These are phyloP conservation scores for Saxophila tyrrhenica DNA, from an alignment of 495 filamentous ascomycete species.

Conservation along the genomic window DNA sequence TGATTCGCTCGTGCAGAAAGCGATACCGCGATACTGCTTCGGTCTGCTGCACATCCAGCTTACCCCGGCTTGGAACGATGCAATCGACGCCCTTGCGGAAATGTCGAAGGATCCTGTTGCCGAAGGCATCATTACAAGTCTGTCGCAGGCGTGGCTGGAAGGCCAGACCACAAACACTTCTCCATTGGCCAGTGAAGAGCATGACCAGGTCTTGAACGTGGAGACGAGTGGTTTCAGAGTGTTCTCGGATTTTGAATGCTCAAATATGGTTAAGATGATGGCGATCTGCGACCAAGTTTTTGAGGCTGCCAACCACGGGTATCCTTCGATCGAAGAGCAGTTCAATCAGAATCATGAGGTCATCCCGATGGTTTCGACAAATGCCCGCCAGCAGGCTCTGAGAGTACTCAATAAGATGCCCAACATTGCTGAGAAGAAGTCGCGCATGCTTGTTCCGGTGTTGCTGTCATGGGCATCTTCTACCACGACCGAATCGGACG, in stretches of 20 bases:
- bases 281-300: slow-evolving; percentile 17
- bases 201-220: neutral
- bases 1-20: slow-evolving; percentile 52
- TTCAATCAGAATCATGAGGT: slow-evolving; percentile 39
- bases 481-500: slow-evolving; percentile 26
- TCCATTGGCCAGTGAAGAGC: slow-evolving; percentile 22
- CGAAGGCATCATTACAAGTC: slow-evolving; percentile 58
- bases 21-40: slow-evolving; percentile 76
- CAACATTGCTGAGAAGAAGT: slow-evolving; percentile 69
- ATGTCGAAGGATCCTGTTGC: slow-evolving; percentile 59
- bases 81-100: slow-evolving; percentile 58
- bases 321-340: slow-evolving; percentile 30
- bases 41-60: slow-evolving; percentile 77
- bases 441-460: slow-evolving; percentile 70
- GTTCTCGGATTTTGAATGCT: slow-evolving; percentile 66
- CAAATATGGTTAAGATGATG: slow-evolving; percentile 44
- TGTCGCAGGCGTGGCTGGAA: slow-evolving; percentile 74
- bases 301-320: slow-evolving; percentile 5
- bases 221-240: slow-evolving; percentile 7
- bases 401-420: slow-evolving; percentile 65
- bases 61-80: slow-evolving; percentile 75
- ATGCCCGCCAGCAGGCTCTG: slow-evolving; percentile 57
- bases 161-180: slow-evolving; percentile 27
- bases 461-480: slow-evolving; percentile 61
- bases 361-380: slow-evolving; percentile 21